Percentiles rank a stretch among this genome's conserved stretches.
These are phyloP conservation scores for Nitzschia inconspicua DNA, from an alignment of 108 stramenopile genomes.

Conservation along the genomic window DNA sequence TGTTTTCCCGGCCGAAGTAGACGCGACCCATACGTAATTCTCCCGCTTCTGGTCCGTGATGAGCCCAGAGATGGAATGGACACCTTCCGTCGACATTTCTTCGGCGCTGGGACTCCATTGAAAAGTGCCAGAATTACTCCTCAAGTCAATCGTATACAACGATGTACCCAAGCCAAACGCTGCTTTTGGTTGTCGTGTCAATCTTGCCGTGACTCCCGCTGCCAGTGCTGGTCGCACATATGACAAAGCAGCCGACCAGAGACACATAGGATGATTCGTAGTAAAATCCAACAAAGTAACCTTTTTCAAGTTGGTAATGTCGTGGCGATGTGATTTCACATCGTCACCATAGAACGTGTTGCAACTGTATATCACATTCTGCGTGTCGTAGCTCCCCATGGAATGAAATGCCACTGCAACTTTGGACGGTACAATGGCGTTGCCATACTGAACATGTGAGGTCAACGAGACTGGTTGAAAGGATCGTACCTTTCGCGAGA, in stretches of 20 bases:
- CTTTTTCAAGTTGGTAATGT: conserved; percentile 31
- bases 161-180: conserved; percentile 45
- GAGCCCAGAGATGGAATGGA: conserved; percentile 67
- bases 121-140: conserved; percentile 46
- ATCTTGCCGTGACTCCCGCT: not conserved
- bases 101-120: conserved; percentile 81
- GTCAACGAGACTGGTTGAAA: conserved; percentile 47
- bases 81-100: conserved; percentile 56
- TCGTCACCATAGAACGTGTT: not conserved
- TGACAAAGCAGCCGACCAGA: conserved; percentile 48
- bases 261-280: conserved; percentile 47
- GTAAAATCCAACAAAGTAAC: conserved; percentile 45
- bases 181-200: conserved; percentile 9
- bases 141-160: conserved; percentile 64
- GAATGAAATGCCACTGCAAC: conserved; percentile 46
- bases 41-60: conserved; percentile 38
- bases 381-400: not conserved
- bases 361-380: conserved; percentile 29
- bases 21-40: conserved; percentile 48
- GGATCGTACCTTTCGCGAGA: conserved; percentile 24
- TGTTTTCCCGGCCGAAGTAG: conserved; percentile 60
- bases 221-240: conserved; percentile 38
- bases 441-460: conserved; percentile 56
- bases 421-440: conserved; percentile 31
- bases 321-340: conserved; percentile 18